Conservation (phyloP, 805 yeast species). For the Lachancea meyersii region DNA sequence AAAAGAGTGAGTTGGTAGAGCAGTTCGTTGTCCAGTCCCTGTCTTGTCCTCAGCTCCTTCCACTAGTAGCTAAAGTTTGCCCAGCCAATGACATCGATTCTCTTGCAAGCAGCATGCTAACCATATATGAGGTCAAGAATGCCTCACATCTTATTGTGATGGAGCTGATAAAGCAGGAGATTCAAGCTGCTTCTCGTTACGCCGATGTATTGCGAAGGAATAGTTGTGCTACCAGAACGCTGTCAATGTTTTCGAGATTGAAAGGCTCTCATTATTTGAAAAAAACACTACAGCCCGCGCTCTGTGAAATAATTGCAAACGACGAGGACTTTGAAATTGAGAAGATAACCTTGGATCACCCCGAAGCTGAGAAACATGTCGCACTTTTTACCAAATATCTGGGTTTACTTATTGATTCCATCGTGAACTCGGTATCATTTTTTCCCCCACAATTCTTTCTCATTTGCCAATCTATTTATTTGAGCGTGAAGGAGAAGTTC, state of each 20-base stretch:
- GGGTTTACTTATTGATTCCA: conserved; percentile 49
- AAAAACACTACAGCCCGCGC: conserved; percentile 47
- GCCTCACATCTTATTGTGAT: conserved; percentile 44
- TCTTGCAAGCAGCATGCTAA: conserved; percentile 58
- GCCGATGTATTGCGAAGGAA: conserved; percentile 75
- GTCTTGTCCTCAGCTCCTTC: conserved; percentile 38
- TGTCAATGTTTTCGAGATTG: conserved; percentile 64
- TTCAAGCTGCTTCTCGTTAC: conserved; percentile 50
- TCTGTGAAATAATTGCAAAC: conserved; percentile 46
- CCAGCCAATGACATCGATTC: conserved; percentile 65
- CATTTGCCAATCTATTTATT: conserved; percentile 61
- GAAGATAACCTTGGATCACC: conserved; percentile 36
- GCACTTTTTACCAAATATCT: conserved; percentile 51
- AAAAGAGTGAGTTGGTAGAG: conserved; percentile 23
- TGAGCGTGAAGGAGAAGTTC: conserved; percentile 52
- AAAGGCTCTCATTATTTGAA: conserved; percentile 57
- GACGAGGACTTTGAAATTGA: conserved; percentile 62
- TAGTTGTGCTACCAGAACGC: conserved; percentile 71
- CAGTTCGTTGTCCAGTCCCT: conserved; percentile 31
- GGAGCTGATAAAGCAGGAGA: conserved; percentile 55
- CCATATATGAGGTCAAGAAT: conserved; percentile 43
- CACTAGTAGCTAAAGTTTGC: conserved; percentile 54
- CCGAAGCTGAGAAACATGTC: conserved; percentile 37
- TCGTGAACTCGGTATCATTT: conserved; percentile 45
- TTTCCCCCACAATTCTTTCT: conserved; percentile 70